A percentile compares a stretch with the other conserved stretches of the same genome.
These are phyloP conservation scores for Penicillium soppii DNA, from an alignment of 495 filamentous ascomycete genomes.

Conservation along the genomic window DNA sequence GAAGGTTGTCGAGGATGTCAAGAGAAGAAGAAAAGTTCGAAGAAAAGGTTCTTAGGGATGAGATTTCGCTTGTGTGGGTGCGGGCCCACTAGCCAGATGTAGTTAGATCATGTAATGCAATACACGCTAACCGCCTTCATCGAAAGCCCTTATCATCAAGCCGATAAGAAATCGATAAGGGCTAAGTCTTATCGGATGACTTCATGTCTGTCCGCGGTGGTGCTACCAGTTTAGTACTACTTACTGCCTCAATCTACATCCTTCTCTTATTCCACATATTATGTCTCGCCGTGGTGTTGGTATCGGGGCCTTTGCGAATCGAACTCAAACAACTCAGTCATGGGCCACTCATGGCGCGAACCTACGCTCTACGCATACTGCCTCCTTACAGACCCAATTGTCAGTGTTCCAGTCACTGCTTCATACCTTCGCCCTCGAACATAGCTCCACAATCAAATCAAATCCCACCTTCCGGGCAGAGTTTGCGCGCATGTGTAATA, in stretches of 20 bases:
- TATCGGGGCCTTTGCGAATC: conserved; percentile 86
- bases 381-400: conserved; percentile 85
- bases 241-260: too few relatives aligned
- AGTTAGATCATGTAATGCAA: conserved; percentile 13
- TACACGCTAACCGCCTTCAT: conserved; percentile 13
- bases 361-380: conserved; percentile 77
- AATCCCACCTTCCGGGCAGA: conserved; percentile 93
- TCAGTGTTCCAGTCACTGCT: conserved; percentile 92
- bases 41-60: conserved; percentile 20
- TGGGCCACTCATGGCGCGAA: conserved; percentile 85
- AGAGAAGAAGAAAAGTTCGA: conserved; percentile 26
- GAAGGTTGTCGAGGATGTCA: conserved; percentile 44
- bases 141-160: conserved; percentile 25
- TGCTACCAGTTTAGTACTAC: too few relatives aligned
- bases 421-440: conserved; percentile 90
- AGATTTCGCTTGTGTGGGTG: conserved; percentile 41
- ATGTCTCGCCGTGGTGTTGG: conserved; percentile 73
- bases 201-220: background rate
- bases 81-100: conserved; percentile 14
- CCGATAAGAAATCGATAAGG: background rate
- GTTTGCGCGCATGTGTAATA: conserved; percentile 97
- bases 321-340: conserved; percentile 72
- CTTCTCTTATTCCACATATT: background rate
- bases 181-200: background rate
- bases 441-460: conserved; percentile 91